Conservation (phyloP, 2,329 filamentous ascomycete species). For the Ophiostoma sp. region DNA sequence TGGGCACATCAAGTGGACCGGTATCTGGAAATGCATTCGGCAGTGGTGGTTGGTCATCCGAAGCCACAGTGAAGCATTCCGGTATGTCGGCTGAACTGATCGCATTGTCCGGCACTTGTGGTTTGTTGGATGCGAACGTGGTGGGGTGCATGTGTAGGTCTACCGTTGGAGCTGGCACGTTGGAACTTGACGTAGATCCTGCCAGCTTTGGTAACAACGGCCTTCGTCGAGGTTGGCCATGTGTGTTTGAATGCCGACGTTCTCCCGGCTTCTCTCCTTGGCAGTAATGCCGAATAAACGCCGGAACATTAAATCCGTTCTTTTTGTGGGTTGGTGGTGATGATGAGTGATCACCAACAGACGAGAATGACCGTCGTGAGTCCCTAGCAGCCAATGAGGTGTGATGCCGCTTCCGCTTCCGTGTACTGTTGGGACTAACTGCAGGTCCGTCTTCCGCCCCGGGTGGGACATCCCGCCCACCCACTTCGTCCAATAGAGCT, state of each 20-base stretch:
- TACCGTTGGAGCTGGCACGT: not conserved
- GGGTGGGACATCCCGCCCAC: not conserved
- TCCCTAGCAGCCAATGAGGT: not conserved
- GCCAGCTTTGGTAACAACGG: not conserved
- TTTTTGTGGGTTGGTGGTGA: too few species aligned
- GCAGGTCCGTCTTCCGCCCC: not conserved
- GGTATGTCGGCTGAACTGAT: not conserved
- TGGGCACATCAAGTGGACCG: constrained; percentile 19
- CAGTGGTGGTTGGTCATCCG: not conserved
- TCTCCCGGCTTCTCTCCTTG: constrained; percentile 2
- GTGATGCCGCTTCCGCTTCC: constrained; percentile 8
- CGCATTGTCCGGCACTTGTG: not conserved
- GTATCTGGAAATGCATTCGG: not conserved
- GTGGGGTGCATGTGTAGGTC: not conserved
- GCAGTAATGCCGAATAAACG: constrained; percentile 37
- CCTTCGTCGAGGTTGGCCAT: not conserved
- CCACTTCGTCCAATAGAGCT: constrained; percentile 35
- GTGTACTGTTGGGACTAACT: not conserved
- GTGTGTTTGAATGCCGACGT: not conserved
- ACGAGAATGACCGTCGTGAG: not conserved
- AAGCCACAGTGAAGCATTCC: not conserved
- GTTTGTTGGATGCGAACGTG: not conserved
- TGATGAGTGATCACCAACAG: not conserved
- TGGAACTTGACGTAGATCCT: too few species aligned
- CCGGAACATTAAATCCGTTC: constrained; percentile 33